Base-by-base conservation (phyloP, 2,329 filamentous ascomycete species). In the Cladosporium sp. region DNA sequence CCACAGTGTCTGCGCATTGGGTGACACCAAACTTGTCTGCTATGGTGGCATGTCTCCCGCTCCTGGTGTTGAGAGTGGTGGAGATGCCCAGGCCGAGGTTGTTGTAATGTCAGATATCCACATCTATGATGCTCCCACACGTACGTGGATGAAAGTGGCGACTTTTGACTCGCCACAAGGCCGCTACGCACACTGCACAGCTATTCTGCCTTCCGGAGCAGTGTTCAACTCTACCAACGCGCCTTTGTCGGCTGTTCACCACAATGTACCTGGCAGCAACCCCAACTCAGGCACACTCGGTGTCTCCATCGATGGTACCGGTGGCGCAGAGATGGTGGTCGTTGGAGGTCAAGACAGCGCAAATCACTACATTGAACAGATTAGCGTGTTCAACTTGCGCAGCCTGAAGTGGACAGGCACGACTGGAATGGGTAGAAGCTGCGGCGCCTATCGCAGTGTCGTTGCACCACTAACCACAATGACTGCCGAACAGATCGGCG, bases 361-460 rank as follows among this genome's bases (percentile, higher is more conserved):
- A n/a, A 99, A 99, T 72, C 92, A 96, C 72, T 99, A 99, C 70
- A 99, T 99, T 64, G 93, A 99, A 73, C 91, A 99, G 74, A 95
- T 99, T 62, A 97, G 91, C 70, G 91, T 99, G 2, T 99, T 99
- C 79, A 99, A 99, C 68, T 79, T 99, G 24, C 85, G 94, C 49
- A 97, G 91, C 71, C 77, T 97, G 59, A 96, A 94, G 74, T 99
- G 94, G 94, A 96, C 91, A 1, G 90, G 89, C 17, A 97, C 91
- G 1, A 90, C 90, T 62, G 80, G 87, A 1, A 80, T 97, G 45
- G 92, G 91, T 51, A 90, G 93, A 73, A 96, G 91, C 68, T 99
- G 94, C 70, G 94, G 94, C 61, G 94, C 94, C 1, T 99, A 99
- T 73, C 86, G 94, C 62, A 97, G 92, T 70, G 94, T 99, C 17